Evolutionary conservation across 768 basidiomycete genomes (phyloP), one percentile per base, ranked within the genome.

Genomic region (Tephrocybe sp.): DNA sequence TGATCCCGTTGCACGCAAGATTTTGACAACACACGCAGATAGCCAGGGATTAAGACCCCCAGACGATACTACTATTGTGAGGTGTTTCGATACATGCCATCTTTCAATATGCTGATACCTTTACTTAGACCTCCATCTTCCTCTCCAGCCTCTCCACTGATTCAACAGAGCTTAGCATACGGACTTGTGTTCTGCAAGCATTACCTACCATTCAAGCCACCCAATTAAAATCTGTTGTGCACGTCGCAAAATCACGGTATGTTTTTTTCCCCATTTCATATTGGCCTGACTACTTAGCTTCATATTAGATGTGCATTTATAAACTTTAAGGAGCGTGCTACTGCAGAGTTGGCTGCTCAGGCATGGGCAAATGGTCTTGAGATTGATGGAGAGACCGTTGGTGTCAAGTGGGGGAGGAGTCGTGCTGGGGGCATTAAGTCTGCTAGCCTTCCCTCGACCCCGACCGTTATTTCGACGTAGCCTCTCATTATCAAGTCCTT

Each of bases 1-100:
- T 56, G 97, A 98, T 63, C 93, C 96, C 11, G 96, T 99, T 4
- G 97, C 97, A 9, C 82, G 80, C 54, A 97, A 93, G 70, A 94
- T 98, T 39, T 64, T 99, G 67, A 66, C 79, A 2, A 76, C 70
- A n/a, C 82, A 91, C 66, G 94, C 96, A 0, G 87, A 88, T 39
- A 74, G 64, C 19, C 84, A 89, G 61, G 96, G 95, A 0, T 73
- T 99, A 47, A 84, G 87, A 48, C 86, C 93, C 13, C 97, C 97
- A 51, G 93, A 93, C 54, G 97, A 99, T 65, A 64, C 76, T 48
- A 79, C 83, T 8, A 84, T 99, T 39, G 94, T 95, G 62, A 57
- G 94, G 78, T 16, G 12, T 20, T 31, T 26, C 26, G 51, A 40
- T 19, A 38, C 38, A 3, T 16, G n/a, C 7, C 6, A 33, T 48